Evolutionary conservation across 148 eudicot species (phyloP), one percentile per base, ranked within the genome.

Genomic region (Rhododendron molle): DNA sequence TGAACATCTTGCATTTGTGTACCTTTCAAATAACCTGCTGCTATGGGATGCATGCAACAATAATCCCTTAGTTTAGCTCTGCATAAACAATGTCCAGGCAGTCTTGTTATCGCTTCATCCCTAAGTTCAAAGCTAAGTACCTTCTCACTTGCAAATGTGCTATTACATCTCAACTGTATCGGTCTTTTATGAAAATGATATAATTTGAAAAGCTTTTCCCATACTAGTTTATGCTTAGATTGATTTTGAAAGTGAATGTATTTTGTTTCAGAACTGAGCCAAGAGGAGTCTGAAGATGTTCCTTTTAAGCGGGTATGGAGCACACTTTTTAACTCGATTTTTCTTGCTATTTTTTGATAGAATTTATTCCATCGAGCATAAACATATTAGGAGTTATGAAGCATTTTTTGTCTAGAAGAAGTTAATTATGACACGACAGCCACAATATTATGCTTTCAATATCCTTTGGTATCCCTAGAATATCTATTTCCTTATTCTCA

Each of bases 241-340:
- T 30, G 40, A 30, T 83, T 12, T 60, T 32, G 34, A 87, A 40
- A 7, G 13, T 52, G 28, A 49, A 62, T 23, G 21, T 78, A 9
- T 85, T 82, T 79, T 89, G 36, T 91, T 89, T 73, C 94, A 96
- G 99, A 91, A 40, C 83, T 96, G 93, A 93, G 91, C 90, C 88
- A 86, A 85, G 97, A 96, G 78, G 99, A 96, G 91, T 73, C 84
- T 83, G 96, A 95, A 86, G 98, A 95, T 82, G 97, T 96, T 83
- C 93, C 85, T 40, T 94, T 96, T 85, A 96, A 94, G 93, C 94
- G 88, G 96, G 99, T 94, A 93, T 32, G 46, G 13, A 26, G 56
- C 28, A 80, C 3, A 65, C 28, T 67, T 13, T 76, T 84, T 23
- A 40, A 20, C 26, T 43, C 12, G 47, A 65, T 65, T 12, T 83